phyloP scores from a whole-genome alignment of 768 basidiomycete genomes.

The Sporobolomyces pararoseus region DNA sequence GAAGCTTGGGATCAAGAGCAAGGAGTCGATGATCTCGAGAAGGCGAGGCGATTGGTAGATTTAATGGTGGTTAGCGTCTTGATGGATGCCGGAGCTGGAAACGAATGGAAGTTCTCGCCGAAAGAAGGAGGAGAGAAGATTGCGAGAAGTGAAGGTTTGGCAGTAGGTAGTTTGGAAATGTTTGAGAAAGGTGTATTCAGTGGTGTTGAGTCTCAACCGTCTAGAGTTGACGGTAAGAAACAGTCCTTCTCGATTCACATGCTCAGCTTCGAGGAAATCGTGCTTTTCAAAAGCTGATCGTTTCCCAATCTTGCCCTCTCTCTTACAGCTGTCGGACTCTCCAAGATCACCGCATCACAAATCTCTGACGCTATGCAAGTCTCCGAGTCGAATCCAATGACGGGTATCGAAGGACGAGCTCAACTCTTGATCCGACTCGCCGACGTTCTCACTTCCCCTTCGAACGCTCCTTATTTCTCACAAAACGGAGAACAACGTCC shows the following conservation, averaged over 20 bases:
- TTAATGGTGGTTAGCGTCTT: constrained; percentile 86
- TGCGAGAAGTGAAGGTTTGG: constrained; percentile 67
- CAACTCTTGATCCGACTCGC: constrained; percentile 69
- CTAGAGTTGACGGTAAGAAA: constrained; percentile 71
- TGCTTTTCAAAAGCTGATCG: not conserved
- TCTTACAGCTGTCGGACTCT: constrained; percentile 64
- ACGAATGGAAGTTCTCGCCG: constrained; percentile 72
- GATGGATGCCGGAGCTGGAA: constrained; percentile 90
- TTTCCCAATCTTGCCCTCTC: too few relatives aligned
- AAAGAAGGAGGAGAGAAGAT: constrained; percentile 54
- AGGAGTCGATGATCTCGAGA: constrained; percentile 50
- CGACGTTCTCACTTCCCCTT: constrained; percentile 58
- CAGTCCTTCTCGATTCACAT: not conserved
- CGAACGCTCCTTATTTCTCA: constrained; percentile 63
- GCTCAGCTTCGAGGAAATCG: not conserved
- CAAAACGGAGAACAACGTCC: constrained; percentile 30
- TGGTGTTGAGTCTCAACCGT: constrained; percentile 59
- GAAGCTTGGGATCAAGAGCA: constrained; percentile 30
- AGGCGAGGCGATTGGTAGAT: constrained; percentile 73
- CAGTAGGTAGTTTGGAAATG: constrained; percentile 86
- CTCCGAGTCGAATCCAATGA: constrained; percentile 69
- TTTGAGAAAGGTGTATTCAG: constrained; percentile 80
- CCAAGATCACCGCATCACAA: constrained; percentile 59
- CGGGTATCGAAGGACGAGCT: constrained; percentile 81
- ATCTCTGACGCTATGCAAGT: constrained; percentile 76